Evolutionary conservation across 192 early-diverging fungal species (phyloP), one percentile per base, ranked within the genome.

Genomic region (Pilaira anomala): DNA sequence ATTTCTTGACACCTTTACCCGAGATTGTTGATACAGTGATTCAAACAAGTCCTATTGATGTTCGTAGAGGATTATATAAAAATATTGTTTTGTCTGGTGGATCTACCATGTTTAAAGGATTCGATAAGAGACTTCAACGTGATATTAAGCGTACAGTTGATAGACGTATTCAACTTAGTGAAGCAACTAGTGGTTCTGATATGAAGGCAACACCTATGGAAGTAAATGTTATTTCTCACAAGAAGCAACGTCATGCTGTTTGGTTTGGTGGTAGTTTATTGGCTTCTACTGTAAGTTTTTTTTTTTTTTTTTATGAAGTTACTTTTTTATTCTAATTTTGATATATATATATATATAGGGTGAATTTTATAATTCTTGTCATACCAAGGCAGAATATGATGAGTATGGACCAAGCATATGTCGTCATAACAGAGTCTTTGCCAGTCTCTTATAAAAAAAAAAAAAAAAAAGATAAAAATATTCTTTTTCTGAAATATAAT

Each of bases 11-110:
- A 18, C 97, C 97, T 36, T 79, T 98, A 21, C 95, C 97, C 9
- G 90, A 95, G 42, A 92, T 97, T 19, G 95, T 98, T 21, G 97
- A 98, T 82, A 91, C 82, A 57, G 93, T 93, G 39, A 95, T 98
- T 60, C 97, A 98, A 73, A 89, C 86, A 64, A 94, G 94, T 66
- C 97, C 97, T 14, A 97, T 98, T 65, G 97, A 98, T 79, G 93
- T 90, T 29, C 87, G 97, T 65, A 83, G 97, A 71, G 97, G 97
- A 28, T 83, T 98, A 18, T 98, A 97, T 83, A 97, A 88, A 91
- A 97, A 98, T 78, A 98, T 98, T 85, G 97, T 98, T 26, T 77
- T 98, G 26, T 97, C 95, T 42, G 97, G 97, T 61, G 97, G 97
- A 36, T 97, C 94, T 24, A 98, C 97, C 53, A 98, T 98, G 97